Evolutionary conservation across 2,329 filamentous ascomycete genomes (phyloP).

Genomic region (Ampelomyces quisqualis): DNA sequence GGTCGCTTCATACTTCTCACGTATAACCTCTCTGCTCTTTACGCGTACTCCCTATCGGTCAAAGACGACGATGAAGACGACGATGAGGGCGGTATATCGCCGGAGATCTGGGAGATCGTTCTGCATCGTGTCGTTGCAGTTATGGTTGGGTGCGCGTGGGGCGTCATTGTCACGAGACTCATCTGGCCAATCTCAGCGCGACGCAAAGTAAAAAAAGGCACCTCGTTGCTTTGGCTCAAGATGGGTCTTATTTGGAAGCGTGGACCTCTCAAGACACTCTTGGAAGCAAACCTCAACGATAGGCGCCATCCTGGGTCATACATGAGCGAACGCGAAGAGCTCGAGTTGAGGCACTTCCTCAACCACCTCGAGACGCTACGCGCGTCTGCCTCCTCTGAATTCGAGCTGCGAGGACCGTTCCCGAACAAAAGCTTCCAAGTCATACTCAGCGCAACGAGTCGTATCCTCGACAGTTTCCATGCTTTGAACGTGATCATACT

Average conservation of each 20-base stretch:
- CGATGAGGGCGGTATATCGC: slow-evolving; percentile 76
- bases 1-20: slow-evolving; percentile 92
- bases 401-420: slow-evolving; percentile 85
- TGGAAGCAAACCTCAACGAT: slow-evolving; percentile 39
- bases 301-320: slow-evolving; percentile 56
- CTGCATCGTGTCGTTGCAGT: slow-evolving; percentile 86
- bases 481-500: slow-evolving; percentile 92
- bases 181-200: slow-evolving; percentile 94
- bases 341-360: slow-evolving; percentile 77
- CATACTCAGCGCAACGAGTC: slow-evolving; percentile 76
- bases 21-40: slow-evolving; percentile 92
- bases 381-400: slow-evolving; percentile 74
- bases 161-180: slow-evolving; percentile 81
- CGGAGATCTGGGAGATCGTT: slow-evolving; percentile 83
- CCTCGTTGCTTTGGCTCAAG: slow-evolving; percentile 88
- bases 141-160: slow-evolving; percentile 85
- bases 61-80: slow-evolving; percentile 79
- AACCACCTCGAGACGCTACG: slow-evolving; percentile 73
- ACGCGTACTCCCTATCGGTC: slow-evolving; percentile 86
- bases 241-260: slow-evolving; percentile 97
- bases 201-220: slow-evolving; percentile 81
- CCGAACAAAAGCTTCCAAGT: slow-evolving; percentile 70
- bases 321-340: slow-evolving; percentile 85
- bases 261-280: slow-evolving; percentile 76
- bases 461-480: slow-evolving; percentile 90